phyloP scores from a whole-genome alignment of 2,329 filamentous ascomycete genomes.

The Fusarium solani-melongenae region DNA sequence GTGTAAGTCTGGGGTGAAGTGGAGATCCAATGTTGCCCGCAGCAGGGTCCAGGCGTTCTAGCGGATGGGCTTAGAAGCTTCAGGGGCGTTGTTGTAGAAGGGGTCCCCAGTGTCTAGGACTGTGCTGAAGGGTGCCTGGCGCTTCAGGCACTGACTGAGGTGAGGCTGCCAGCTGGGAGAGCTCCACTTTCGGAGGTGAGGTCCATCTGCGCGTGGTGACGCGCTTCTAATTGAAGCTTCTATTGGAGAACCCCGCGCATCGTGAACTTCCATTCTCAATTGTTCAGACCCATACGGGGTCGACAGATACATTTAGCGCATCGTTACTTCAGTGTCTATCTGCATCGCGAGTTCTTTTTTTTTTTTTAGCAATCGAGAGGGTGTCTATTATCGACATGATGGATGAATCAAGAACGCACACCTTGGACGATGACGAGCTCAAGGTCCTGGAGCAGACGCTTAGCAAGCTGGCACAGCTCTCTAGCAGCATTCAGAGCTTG shows the following conservation, averaged over 20 bases:
- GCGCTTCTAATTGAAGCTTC: slow-evolving; percentile 24
- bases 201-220: slow-evolving; percentile 5
- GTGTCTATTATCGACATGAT: slow-evolving; percentile 30
- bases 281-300: background rate
- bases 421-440: slow-evolving; percentile 66
- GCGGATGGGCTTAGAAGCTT: slow-evolving; percentile 16
- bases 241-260: slow-evolving; percentile 21
- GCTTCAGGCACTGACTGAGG: background rate
- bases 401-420: background rate
- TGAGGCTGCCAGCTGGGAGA: background rate
- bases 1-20: slow-evolving; percentile 33
- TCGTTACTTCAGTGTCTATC: background rate
- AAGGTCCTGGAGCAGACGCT: slow-evolving; percentile 78
- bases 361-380: background rate
- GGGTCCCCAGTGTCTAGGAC: background rate
- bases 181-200: background rate
- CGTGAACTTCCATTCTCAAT: background rate
- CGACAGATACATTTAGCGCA: background rate
- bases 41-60: slow-evolving; percentile 24
- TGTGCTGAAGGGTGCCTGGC: slow-evolving; percentile 1
- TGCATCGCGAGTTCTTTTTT: background rate
- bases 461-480: slow-evolving; percentile 74
- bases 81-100: slow-evolving; percentile 26
- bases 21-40: slow-evolving; percentile 2
- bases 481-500: slow-evolving; percentile 74